Evolutionary conservation across 768 basidiomycete species (phyloP).

Genomic region (Vararia minispora): DNA sequence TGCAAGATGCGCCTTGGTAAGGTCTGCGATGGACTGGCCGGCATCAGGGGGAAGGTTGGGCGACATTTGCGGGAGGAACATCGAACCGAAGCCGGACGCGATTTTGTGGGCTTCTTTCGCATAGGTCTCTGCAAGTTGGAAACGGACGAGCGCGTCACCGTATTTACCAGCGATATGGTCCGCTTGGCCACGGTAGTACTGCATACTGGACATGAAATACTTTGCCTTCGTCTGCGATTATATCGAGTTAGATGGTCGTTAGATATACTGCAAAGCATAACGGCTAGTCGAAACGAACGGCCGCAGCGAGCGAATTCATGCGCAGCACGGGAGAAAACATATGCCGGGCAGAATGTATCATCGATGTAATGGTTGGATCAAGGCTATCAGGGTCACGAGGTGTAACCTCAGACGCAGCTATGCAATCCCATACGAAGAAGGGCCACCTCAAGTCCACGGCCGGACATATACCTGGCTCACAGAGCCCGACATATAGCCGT

Average conservation of each 20-base stretch:
- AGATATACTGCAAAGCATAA: neutral
- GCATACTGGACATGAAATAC: conserved; percentile 74
- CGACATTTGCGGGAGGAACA: conserved; percentile 61
- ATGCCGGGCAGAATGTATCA: too few relatives aligned
- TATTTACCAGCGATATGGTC: conserved; percentile 71
- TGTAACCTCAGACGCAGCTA: too few relatives aligned
- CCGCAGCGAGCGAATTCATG: too few relatives aligned
- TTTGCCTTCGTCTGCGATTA: conserved; percentile 77
- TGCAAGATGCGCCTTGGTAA: conserved; percentile 73
- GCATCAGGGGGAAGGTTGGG: conserved; percentile 85
- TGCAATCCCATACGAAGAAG: too few relatives aligned
- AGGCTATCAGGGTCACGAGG: too few relatives aligned
- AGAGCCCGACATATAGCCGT: too few relatives aligned
- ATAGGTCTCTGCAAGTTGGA: conserved; percentile 60
- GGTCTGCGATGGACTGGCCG: conserved; percentile 65
- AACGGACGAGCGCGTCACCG: conserved; percentile 77
- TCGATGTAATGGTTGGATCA: too few relatives aligned
- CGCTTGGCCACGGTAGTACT: conserved; percentile 76
- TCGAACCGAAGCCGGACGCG: conserved; percentile 55
- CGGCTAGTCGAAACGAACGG: too few relatives aligned
- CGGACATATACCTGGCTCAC: too few relatives aligned
- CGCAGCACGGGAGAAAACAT: too few relatives aligned
- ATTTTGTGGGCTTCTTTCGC: conserved; percentile 77
- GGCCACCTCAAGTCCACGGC: too few relatives aligned
- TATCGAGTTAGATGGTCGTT: conserved; percentile 5